Evolutionary conservation across 768 basidiomycete species (phyloP).

Genomic region (Russula compacta): DNA sequence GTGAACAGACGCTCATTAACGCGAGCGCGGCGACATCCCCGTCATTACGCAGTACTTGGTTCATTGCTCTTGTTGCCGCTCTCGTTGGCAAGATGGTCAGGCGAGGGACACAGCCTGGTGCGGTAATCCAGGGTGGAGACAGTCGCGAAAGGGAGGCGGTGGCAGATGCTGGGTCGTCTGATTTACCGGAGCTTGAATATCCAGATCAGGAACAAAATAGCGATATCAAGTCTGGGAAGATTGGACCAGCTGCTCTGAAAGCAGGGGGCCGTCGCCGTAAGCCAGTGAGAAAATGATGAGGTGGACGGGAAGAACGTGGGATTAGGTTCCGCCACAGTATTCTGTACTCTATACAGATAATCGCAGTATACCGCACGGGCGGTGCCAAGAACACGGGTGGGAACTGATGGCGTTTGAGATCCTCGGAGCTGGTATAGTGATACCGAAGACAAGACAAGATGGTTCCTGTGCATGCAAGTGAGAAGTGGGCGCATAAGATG

Average conservation of each 20-base stretch:
- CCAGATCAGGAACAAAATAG: conserved; percentile 26
- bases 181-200: conserved; percentile 32
- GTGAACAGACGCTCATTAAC: conserved; percentile 37
- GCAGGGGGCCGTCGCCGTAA: conserved; percentile 61
- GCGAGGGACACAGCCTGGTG: conserved; percentile 10
- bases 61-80: conserved; percentile 38
- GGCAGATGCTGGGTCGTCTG: conserved; percentile 38
- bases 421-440: no score
- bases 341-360: not conserved
- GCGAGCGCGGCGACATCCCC: conserved; percentile 45
- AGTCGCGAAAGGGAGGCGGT: conserved; percentile 36
- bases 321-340: not conserved
- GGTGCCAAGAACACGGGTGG: not conserved
- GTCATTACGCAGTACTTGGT: conserved; percentile 62
- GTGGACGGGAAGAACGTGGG: not conserved
- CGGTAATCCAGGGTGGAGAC: conserved; percentile 13
- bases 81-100: conserved; percentile 22
- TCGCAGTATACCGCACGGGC: not conserved
- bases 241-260: conserved; percentile 36
- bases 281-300: conserved; percentile 41
- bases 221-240: conserved; percentile 25
- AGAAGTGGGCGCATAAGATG: no score
- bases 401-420: not conserved
- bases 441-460: no score
- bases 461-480: no score